Evolutionary conservation across 345 rosid genomes (phyloP).

Genomic region (Eucalyptus victrix): DNA sequence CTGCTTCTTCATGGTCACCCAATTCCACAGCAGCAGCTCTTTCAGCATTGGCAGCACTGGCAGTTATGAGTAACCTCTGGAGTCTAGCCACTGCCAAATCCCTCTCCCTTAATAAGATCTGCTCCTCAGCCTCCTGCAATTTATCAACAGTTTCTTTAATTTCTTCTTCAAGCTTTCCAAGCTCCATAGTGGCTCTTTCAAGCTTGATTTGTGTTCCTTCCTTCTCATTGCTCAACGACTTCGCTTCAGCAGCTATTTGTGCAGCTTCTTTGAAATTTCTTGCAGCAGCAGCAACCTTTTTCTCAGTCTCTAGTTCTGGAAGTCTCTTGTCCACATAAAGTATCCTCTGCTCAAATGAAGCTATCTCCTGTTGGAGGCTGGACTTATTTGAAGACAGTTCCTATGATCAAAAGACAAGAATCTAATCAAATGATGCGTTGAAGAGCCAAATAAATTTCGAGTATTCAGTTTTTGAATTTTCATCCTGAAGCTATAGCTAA

Average conservation of each 20-base stretch:
- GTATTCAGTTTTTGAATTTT: neutral
- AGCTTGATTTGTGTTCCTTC: slow-evolving; percentile 40
- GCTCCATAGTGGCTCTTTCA: slow-evolving; percentile 34
- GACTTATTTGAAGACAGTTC: slow-evolving; percentile 74
- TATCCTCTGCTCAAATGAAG: slow-evolving; percentile 61
- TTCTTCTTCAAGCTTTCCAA: slow-evolving; percentile 45
- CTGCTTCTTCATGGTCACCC: slow-evolving; percentile 68
- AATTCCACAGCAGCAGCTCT: slow-evolving; percentile 71
- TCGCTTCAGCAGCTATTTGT: slow-evolving; percentile 77
- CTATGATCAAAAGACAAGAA: slow-evolving; percentile 13
- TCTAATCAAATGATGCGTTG: neutral
- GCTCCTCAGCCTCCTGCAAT: slow-evolving; percentile 54
- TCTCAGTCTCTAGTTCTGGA: slow-evolving; percentile 86
- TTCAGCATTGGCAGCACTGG: slow-evolving; percentile 62
- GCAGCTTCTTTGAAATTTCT: slow-evolving; percentile 97
- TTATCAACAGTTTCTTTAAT: slow-evolving; percentile 41
- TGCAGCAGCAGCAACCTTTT: slow-evolving; percentile 75
- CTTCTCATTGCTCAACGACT: slow-evolving; percentile 64
- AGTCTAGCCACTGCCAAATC: slow-evolving; percentile 68
- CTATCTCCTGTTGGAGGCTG: slow-evolving; percentile 59
- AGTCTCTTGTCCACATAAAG: slow-evolving; percentile 65
- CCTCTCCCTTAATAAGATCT: slow-evolving; percentile 51
- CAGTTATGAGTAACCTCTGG: slow-evolving; percentile 49
- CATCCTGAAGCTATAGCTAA: neutral
- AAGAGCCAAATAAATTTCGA: neutral